These are phyloP conservation scores for Podosphaera fusca DNA, from an alignment of 2,329 filamentous ascomycete genomes.

Conservation along the genomic window DNA sequence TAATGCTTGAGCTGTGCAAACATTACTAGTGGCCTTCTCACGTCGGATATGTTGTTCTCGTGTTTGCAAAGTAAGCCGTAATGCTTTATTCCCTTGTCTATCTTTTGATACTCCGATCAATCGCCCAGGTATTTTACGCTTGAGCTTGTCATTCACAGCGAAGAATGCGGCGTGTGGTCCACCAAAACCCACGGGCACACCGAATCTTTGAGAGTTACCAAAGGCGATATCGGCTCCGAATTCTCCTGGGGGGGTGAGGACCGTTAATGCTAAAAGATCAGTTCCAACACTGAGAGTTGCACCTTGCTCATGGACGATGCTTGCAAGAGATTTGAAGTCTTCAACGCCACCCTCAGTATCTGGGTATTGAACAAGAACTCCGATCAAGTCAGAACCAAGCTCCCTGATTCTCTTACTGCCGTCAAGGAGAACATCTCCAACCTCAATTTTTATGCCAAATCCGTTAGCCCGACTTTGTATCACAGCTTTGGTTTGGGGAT, in stretches of 20 bases:
- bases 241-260: slow-evolving; percentile 74
- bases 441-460: slow-evolving; percentile 64
- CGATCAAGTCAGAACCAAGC: slow-evolving; percentile 60
- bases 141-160: slow-evolving; percentile 71
- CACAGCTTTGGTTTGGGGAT: slow-evolving; percentile 69
- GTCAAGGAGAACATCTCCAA: slow-evolving; percentile 46
- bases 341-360: slow-evolving; percentile 64
- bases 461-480: slow-evolving; percentile 68
- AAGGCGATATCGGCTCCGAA: slow-evolving; percentile 92
- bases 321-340: slow-evolving; percentile 51
- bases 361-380: slow-evolving; percentile 86
- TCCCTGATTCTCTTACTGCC: slow-evolving; percentile 43
- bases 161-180: slow-evolving; percentile 97
- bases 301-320: slow-evolving; percentile 53
- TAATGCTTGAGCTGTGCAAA: slow-evolving; percentile 85
- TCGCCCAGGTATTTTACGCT: slow-evolving; percentile 82
- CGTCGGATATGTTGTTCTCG: slow-evolving; percentile 88
- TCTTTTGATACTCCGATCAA: slow-evolving; percentile 85
- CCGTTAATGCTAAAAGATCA: slow-evolving; percentile 66
- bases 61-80: slow-evolving; percentile 71
- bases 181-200: slow-evolving; percentile 77
- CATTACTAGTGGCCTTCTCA: slow-evolving; percentile 93
- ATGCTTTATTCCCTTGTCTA: slow-evolving; percentile 55
- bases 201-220: slow-evolving; percentile 75
- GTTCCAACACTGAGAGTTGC: slow-evolving; percentile 72